phyloP scores from a whole-genome alignment of 257 asterid species.

The Henckelia pumila region DNA sequence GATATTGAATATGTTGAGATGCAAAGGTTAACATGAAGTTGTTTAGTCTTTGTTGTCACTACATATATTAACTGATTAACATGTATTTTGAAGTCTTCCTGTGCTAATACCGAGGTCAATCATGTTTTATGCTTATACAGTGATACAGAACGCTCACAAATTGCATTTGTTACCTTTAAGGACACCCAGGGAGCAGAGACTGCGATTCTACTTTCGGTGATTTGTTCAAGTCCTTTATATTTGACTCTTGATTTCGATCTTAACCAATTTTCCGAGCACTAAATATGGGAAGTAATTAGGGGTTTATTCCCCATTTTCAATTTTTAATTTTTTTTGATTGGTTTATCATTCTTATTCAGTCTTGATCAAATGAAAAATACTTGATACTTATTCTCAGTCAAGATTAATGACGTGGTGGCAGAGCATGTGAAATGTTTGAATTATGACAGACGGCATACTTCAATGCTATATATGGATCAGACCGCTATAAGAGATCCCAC shows the following conservation, averaged over 20 bases:
- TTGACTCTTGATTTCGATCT: not conserved
- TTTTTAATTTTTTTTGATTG: not conserved
- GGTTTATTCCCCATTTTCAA: not conserved
- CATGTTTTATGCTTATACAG: conserved; percentile 36
- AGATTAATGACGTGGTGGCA: not conserved
- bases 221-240: conserved; percentile 18
- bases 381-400: not conserved
- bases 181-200: conserved; percentile 96
- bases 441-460: not conserved
- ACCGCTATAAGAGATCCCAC: not conserved
- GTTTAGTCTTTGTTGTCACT: not conserved
- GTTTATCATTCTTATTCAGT: not conserved
- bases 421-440: not conserved
- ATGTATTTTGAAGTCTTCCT: not conserved
- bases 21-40: conserved; percentile 51
- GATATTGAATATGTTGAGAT: conserved; percentile 91
- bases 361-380: not conserved
- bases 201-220: conserved; percentile 95
- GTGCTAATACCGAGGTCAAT: conserved; percentile 13
- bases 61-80: not conserved
- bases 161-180: conserved; percentile 90
- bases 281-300: conserved; percentile 1
- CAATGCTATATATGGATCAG: not conserved
- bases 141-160: conserved; percentile 80
- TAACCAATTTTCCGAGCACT: not conserved